Evolutionary conservation across 148 eudicot genomes (phyloP).

Genomic region (Bassia scoparia): DNA sequence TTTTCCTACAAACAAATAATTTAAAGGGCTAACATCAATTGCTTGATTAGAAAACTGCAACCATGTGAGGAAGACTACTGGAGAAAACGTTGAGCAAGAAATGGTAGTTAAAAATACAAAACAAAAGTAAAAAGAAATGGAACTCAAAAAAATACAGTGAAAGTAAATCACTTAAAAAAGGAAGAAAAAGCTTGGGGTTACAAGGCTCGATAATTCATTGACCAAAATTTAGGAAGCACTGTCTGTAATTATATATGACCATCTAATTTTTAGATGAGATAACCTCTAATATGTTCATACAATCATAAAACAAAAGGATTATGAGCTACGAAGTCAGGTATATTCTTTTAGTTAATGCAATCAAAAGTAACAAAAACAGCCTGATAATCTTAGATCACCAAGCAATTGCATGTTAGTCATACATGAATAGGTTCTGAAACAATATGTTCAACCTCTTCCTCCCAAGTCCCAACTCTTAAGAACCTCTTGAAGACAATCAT

Average conservation of each 20-base stretch:
- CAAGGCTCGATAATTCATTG: neutral
- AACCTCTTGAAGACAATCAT: neutral
- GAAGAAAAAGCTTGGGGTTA: neutral
- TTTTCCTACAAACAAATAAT: constrained; percentile 55
- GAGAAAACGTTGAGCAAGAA: constrained; percentile 1
- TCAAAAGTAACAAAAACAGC: neutral
- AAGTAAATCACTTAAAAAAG: too few species aligned
- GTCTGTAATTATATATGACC: too few species aligned
- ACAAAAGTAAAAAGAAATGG: neutral
- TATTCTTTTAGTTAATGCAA: too few species aligned
- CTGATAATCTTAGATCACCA: neutral
- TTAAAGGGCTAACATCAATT: constrained; percentile 10
- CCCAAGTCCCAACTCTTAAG: neutral
- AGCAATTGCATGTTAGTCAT: neutral
- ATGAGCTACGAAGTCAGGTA: too few species aligned
- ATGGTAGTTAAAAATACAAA: neutral
- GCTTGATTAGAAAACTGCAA: neutral
- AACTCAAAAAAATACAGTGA: neutral
- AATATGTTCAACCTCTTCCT: neutral
- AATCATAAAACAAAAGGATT: too few species aligned
- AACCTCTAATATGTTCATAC: too few species aligned
- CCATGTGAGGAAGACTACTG: neutral
- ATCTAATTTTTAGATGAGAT: too few species aligned
- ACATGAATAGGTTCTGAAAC: neutral
- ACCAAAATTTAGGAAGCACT: too few species aligned